Percentiles rank a stretch among this genome's conserved stretches.
These are phyloP conservation scores for Naganishia albida DNA, from an alignment of 1,284 basidiomycete species.

Conservation along the genomic window DNA sequence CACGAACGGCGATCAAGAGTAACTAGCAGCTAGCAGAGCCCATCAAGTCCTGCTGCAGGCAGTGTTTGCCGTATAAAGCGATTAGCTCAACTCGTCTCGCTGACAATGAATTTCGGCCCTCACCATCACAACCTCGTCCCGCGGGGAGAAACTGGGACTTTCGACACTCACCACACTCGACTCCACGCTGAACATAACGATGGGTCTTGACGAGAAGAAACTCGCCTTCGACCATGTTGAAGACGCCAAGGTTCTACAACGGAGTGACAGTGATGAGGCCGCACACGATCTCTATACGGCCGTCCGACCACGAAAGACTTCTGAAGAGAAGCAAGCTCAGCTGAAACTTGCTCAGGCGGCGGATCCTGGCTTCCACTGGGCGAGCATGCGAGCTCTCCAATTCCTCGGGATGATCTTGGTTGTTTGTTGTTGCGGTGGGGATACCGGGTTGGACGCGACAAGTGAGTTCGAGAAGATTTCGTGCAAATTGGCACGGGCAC, in stretches of 20 bases:
- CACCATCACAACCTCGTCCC: too few species aligned
- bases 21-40: too few species aligned
- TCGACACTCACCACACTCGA: background rate
- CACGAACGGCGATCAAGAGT: too few species aligned
- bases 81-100: too few species aligned
- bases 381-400: conserved; percentile 55
- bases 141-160: too few species aligned
- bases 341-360: conserved; percentile 57
- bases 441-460: conserved; percentile 36
- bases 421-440: conserved; percentile 56
- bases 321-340: conserved; percentile 39
- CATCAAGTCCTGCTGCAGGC: too few species aligned
- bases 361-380: conserved; percentile 59
- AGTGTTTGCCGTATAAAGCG: too few species aligned
- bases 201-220: conserved; percentile 13
- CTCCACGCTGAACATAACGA: background rate
- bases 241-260: conserved; percentile 1
- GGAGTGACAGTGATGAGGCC: conserved; percentile 6
- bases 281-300: conserved; percentile 3
- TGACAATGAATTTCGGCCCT: too few species aligned
- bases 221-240: conserved; percentile 9
- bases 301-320: conserved; percentile 10
- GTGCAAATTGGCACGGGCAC: conserved; percentile 1
- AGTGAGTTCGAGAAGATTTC: conserved; percentile 7
- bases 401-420: conserved; percentile 55